Conservation (phyloP, 345 rosid species). For the Eucalyptus paniculata region DNA sequence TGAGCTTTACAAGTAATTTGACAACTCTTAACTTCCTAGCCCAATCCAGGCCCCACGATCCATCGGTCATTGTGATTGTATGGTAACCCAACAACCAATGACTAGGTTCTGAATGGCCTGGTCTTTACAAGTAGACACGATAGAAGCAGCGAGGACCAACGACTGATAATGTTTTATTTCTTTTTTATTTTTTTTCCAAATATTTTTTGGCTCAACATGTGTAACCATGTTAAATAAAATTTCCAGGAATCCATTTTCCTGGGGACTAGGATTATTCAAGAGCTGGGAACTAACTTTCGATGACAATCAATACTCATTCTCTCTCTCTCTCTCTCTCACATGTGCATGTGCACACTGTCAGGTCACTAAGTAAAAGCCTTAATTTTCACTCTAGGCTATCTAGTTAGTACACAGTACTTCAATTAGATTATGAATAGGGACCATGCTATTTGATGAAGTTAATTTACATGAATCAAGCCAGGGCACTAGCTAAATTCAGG, state of each 20-base stretch:
- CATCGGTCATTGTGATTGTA: background rate
- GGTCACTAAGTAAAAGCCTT: background rate
- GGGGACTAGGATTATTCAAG: background rate
- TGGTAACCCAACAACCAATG: background rate
- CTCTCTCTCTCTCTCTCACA: background rate
- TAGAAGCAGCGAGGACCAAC: background rate
- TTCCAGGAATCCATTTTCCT: background rate
- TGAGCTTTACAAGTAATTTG: background rate
- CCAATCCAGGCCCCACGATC: background rate
- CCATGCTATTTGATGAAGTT: background rate
- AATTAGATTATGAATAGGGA: background rate
- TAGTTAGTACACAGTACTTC: background rate
- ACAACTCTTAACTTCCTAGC: background rate
- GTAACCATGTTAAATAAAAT: background rate
- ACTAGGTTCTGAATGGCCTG: background rate
- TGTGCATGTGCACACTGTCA: background rate
- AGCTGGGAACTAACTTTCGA: background rate
- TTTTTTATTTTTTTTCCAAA: background rate
- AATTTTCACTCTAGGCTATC: background rate
- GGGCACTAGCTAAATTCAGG: background rate
- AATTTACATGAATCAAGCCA: background rate
- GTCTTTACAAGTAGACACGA: background rate
- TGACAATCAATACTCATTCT: accelerated
- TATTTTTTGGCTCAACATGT: background rate
- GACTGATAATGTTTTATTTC: background rate